A percentile compares a stretch with the other conserved stretches of the same genome.
These are phyloP conservation scores for Ustilaginoidea virens DNA, from an alignment of 2,329 filamentous ascomycete species.

Conservation along the genomic window DNA sequence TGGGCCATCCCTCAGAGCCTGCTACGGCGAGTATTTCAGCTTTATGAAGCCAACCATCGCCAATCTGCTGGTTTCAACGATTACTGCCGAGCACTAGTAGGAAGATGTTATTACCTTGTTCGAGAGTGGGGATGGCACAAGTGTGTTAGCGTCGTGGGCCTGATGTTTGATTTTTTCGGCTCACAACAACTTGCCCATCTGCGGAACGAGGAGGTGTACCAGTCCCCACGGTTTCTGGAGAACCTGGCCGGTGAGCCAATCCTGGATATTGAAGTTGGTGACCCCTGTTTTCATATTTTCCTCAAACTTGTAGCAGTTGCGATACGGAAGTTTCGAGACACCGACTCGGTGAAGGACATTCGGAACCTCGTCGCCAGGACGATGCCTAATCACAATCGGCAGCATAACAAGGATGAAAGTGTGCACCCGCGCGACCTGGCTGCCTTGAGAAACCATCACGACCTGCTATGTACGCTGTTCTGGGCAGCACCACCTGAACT, in stretches of 20 bases:
- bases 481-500: constrained; percentile 43
- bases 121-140: constrained; percentile 51
- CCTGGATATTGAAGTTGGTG: constrained; percentile 34
- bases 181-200: constrained; percentile 45
- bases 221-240: constrained; percentile 46
- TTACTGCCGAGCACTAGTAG: constrained; percentile 44
- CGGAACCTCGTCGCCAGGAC: constrained; percentile 45
- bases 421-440: constrained; percentile 46
- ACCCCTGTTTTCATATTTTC: constrained; percentile 52
- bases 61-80: constrained; percentile 49
- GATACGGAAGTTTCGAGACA: constrained; percentile 33
- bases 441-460: constrained; percentile 52
- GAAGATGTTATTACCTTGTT: constrained; percentile 47
- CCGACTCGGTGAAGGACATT: constrained; percentile 38
- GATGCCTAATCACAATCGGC: constrained; percentile 49
- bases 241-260: constrained; percentile 30
- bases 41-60: constrained; percentile 38
- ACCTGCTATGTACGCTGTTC: constrained; percentile 50
- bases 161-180: constrained; percentile 54
- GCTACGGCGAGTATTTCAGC: constrained; percentile 38
- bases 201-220: constrained; percentile 47
- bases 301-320: constrained; percentile 46
- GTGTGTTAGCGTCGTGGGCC: constrained; percentile 39
- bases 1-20: constrained; percentile 45
- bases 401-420: constrained; percentile 46